Conservation (phyloP, 1,139 yeast genomes). For the Lizanozyma gosingica region DNA sequence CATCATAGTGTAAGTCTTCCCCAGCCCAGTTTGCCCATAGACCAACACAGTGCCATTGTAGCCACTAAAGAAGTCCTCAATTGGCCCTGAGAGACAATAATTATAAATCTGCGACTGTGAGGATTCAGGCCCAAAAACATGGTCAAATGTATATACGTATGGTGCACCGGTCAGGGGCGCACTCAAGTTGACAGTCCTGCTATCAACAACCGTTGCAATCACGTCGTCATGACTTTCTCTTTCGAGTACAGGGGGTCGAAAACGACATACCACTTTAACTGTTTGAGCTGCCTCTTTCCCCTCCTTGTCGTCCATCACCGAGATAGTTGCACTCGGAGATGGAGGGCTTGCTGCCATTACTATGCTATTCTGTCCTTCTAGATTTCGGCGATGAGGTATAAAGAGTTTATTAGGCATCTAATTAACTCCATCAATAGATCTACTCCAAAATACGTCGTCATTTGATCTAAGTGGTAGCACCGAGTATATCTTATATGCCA, state of each 20-base stretch:
- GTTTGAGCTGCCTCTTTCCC: background rate
- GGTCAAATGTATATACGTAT: background rate
- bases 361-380: too few relatives aligned
- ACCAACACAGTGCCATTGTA: constrained; percentile 82
- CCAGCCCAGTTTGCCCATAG: constrained; percentile 87
- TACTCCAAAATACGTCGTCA: too few relatives aligned
- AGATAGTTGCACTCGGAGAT: background rate
- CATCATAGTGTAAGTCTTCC: constrained; percentile 82
- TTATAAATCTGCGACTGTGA: background rate
- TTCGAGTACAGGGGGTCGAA: background rate
- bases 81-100: constrained; percentile 14
- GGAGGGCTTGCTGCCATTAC: background rate
- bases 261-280: background rate
- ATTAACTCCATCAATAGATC: too few relatives aligned
- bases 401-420: too few relatives aligned
- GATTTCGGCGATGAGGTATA: too few relatives aligned
- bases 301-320: background rate
- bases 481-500: background rate
- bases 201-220: background rate
- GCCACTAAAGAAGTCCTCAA: constrained; percentile 66
- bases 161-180: background rate
- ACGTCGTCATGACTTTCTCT: background rate
- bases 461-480: background rate
- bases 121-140: background rate
- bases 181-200: background rate